A percentile compares a stretch with the other conserved stretches of the same genome.
Conservation (phyloP, 441 rosid species). For the Aleurites moluccanus region DNA sequence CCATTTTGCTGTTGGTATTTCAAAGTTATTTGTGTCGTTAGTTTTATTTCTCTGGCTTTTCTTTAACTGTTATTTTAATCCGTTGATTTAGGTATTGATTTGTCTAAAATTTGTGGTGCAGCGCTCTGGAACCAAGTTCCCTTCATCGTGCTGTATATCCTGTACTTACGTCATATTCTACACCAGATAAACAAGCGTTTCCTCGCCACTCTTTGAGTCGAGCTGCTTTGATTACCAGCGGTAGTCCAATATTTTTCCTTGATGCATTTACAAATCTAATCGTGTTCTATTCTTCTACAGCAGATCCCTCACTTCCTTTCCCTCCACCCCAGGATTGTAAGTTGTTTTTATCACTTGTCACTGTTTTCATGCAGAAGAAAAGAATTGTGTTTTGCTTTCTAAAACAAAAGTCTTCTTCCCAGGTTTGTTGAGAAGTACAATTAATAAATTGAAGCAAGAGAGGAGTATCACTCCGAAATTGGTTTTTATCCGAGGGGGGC, state of each 20-base stretch:
- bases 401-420: conserved; percentile 14
- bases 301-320: conserved; percentile 80
- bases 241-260: conserved; percentile 94
- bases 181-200: conserved; percentile 84
- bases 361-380: conserved; percentile 5
- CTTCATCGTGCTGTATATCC: conserved; percentile 93
- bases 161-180: conserved; percentile 63
- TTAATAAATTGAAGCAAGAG: conserved; percentile 86
- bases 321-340: conserved; percentile 98
- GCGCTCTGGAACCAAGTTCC: conserved; percentile 86
- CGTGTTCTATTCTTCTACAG: conserved; percentile 88
- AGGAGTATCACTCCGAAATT: conserved; percentile 86
- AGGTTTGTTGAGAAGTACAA: conserved; percentile 76
- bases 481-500: conserved; percentile 77
- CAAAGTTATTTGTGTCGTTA: not conserved
- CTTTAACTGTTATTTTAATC: not conserved
- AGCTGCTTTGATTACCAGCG: conserved; percentile 86
- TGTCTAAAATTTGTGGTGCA: conserved; percentile 30
- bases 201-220: conserved; percentile 95
- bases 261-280: conserved; percentile 88
- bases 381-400: conserved; percentile 8
- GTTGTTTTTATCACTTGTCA: conserved; percentile 25
- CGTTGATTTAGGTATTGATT: no score
- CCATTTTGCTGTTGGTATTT: not conserved
- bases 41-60: not conserved